Percentiles rank a stretch among this genome's conserved stretches.
phyloP scores from a whole-genome alignment of 83 land plant genomes.

The Thuja plicata region DNA sequence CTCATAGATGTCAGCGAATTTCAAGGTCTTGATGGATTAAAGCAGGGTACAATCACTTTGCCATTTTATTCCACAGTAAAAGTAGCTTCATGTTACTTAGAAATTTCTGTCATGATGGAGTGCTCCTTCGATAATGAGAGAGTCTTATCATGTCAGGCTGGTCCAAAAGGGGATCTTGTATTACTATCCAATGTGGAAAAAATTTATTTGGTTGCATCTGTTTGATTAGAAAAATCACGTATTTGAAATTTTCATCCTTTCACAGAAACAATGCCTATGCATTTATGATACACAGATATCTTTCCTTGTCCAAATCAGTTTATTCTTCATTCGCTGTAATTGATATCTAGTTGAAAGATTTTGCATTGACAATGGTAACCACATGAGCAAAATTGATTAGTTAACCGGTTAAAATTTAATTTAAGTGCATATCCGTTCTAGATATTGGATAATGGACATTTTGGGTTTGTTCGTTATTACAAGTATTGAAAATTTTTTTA shows the following conservation, averaged over 20 bases:
- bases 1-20: constrained; percentile 2
- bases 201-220: constrained; percentile 2
- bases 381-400: not conserved
- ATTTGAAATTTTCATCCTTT: not conserved
- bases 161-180: constrained; percentile 13
- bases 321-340: not conserved
- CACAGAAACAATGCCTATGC: not conserved
- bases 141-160: not conserved
- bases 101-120: constrained; percentile 9
- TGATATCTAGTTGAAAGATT: not conserved
- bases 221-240: not conserved
- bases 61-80: constrained; percentile 6
- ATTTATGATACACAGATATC: not conserved
- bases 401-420: not conserved
- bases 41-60: not conserved
- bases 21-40: not conserved
- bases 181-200: constrained; percentile 4
- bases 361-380: not conserved
- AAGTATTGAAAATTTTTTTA: not conserved
- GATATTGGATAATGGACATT: not conserved
- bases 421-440: too few relatives aligned
- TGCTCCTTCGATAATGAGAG: constrained; percentile 1
- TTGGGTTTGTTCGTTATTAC: not conserved
- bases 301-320: not conserved
- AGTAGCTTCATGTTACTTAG: constrained; percentile 1